Evolutionary conservation across 306 rosid genomes (phyloP).

Genomic region (Arachis stenosperma): DNA sequence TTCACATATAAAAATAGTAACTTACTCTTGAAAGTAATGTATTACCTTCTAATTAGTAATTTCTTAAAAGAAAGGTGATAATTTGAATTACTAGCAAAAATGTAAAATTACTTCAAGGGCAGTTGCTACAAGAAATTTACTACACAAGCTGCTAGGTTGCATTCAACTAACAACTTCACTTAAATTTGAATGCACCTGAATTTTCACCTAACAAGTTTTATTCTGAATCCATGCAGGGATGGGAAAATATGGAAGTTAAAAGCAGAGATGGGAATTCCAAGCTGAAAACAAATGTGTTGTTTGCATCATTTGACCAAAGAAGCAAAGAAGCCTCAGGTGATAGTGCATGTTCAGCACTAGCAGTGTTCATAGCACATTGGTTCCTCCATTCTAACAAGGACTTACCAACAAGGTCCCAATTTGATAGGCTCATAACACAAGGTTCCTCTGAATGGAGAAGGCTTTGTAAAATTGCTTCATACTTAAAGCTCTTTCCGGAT

Average conservation of each 20-base stretch:
- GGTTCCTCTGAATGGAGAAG: constrained; percentile 76
- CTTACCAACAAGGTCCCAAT: constrained; percentile 59
- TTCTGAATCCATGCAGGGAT: constrained; percentile 14
- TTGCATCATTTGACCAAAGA: constrained; percentile 75
- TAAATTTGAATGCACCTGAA: no score
- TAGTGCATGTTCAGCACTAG: constrained; percentile 78
- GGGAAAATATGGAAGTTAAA: constrained; percentile 53
- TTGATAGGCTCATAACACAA: constrained; percentile 63
- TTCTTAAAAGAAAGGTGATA: no score
- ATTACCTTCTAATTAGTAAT: no score
- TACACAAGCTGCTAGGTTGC: no score
- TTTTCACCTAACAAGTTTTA: background rate
- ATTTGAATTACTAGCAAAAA: no score
- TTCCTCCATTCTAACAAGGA: constrained; percentile 61
- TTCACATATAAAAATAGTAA: no score
- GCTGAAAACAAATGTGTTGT: constrained; percentile 63
- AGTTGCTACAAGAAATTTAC: no score
- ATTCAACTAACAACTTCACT: no score
- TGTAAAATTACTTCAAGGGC: no score
- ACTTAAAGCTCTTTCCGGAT: constrained; percentile 58
- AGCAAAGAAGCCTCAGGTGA: constrained; percentile 66
- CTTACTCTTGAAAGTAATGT: no score
- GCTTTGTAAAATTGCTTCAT: constrained; percentile 50
- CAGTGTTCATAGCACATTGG: constrained; percentile 74
- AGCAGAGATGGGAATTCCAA: constrained; percentile 67